phyloP scores from a whole-genome alignment of 352 stramenopile species.

The Hyaloperonospora brassicae region DNA sequence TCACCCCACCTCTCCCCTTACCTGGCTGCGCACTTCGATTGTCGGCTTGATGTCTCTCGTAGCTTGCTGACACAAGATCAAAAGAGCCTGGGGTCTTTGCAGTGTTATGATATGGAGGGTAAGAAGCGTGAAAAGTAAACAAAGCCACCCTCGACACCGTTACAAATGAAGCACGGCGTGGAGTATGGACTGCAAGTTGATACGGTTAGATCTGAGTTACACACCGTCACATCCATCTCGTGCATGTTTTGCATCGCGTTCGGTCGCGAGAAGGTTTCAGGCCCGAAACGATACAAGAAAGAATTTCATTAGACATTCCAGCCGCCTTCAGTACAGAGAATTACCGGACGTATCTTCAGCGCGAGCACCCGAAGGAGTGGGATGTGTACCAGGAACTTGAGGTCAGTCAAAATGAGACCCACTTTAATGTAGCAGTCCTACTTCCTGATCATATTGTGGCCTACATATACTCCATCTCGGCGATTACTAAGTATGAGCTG shows the following conservation, averaged over 20 bases:
- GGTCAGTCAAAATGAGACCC: background rate
- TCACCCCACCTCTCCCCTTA: background rate
- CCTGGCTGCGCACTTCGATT: no score
- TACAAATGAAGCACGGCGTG: background rate
- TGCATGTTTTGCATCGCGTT: background rate
- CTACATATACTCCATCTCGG: background rate
- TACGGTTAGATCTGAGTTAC: background rate
- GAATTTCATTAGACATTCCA: background rate
- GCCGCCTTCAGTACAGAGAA: background rate
- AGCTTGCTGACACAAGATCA: no score
- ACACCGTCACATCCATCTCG: background rate
- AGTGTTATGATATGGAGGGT: no score
- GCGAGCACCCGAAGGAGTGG: background rate
- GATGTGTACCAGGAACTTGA: background rate
- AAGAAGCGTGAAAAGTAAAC: no score
- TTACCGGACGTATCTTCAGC: background rate
- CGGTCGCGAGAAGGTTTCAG: background rate
- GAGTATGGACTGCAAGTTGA: background rate
- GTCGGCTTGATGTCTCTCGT: no score
- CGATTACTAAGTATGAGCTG: background rate
- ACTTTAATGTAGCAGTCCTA: background rate
- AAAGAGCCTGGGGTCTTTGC: no score
- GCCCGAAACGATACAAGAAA: background rate
- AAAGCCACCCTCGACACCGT: no score
- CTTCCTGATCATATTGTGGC: background rate